Evolutionary conservation across 2,329 filamentous ascomycete species (phyloP).

Genomic region (Didymella pinodella): DNA sequence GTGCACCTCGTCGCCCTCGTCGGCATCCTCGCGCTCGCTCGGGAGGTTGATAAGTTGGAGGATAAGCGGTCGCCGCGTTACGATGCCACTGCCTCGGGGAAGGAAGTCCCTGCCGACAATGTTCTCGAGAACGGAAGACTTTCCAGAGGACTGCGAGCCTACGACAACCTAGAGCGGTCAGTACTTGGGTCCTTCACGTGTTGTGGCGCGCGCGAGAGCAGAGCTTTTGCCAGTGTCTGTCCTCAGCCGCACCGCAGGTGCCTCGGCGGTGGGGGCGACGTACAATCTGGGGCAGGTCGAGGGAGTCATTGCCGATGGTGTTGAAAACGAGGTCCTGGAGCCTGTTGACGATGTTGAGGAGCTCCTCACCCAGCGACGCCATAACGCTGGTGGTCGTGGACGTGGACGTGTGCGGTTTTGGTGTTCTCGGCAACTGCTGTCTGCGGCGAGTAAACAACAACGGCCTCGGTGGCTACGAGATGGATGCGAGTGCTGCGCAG

Average conservation of each 20-base stretch:
- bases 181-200: conserved; percentile 16
- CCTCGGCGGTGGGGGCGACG: conserved; percentile 62
- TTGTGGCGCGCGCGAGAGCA: conserved; percentile 13
- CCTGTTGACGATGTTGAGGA: conserved; percentile 96
- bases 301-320: conserved; percentile 97
- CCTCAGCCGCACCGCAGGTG: conserved; percentile 24
- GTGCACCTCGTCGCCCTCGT: conserved; percentile 69
- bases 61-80: conserved; percentile 91
- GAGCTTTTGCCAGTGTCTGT: conserved; percentile 12
- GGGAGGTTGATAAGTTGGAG: conserved; percentile 98
- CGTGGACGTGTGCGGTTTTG: conserved; percentile 24
- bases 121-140: conserved; percentile 98
- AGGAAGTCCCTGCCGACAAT: conserved; percentile 98
- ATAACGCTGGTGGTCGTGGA: conserved; percentile 60
- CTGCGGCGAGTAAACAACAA: conserved; percentile 35
- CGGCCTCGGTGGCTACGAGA: conserved; percentile 18
- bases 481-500: conserved; percentile 18
- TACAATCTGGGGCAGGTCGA: conserved; percentile 98
- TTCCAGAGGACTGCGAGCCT: conserved; percentile 96
- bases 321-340: conserved; percentile 99
- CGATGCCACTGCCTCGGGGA: conserved; percentile 94
- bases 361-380: conserved; percentile 94
- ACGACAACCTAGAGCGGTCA: conserved; percentile 81
- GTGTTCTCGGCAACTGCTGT: conserved; percentile 27
- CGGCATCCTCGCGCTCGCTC: conserved; percentile 72